phyloP scores from a whole-genome alignment of 2,329 filamentous ascomycete genomes.

The Colletotrichum acutatum region DNA sequence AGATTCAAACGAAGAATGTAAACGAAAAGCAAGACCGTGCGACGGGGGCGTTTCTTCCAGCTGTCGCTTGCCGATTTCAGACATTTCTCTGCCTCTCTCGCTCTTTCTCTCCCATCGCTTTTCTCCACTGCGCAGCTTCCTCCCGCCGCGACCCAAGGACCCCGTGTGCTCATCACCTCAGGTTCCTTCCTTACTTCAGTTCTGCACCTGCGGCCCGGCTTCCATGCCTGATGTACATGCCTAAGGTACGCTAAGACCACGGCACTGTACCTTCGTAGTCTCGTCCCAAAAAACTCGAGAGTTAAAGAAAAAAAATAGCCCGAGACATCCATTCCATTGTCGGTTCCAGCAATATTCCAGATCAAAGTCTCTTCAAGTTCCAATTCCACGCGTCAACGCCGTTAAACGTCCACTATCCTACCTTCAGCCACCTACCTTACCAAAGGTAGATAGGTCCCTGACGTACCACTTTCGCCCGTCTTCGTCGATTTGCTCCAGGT shows the following conservation, averaged over 20 bases:
- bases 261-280: conserved; percentile 12
- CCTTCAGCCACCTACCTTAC: background rate
- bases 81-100: background rate
- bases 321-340: conserved; percentile 26
- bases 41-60: background rate
- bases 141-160: background rate
- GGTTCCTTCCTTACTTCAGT: background rate
- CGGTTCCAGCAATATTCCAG: conserved; percentile 25
- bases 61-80: background rate
- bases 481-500: background rate
- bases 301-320: background rate
- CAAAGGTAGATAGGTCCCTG: conserved; percentile 12
- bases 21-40: background rate
- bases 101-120: background rate
- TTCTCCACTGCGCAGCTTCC: background rate
- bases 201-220: background rate
- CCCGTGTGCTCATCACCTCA: background rate
- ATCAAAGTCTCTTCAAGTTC: conserved; percentile 20
- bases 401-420: background rate
- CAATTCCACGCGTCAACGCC: background rate
- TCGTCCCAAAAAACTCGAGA: conserved; percentile 9
- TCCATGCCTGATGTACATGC: background rate
- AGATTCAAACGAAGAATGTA: no score
- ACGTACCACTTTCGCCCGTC: conserved; percentile 10
- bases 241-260: conserved; percentile 17